A percentile compares a stretch with the other conserved stretches of the same genome.
Conservation (phyloP, 805 yeast species). For the Candida pseudofarinosa region DNA sequence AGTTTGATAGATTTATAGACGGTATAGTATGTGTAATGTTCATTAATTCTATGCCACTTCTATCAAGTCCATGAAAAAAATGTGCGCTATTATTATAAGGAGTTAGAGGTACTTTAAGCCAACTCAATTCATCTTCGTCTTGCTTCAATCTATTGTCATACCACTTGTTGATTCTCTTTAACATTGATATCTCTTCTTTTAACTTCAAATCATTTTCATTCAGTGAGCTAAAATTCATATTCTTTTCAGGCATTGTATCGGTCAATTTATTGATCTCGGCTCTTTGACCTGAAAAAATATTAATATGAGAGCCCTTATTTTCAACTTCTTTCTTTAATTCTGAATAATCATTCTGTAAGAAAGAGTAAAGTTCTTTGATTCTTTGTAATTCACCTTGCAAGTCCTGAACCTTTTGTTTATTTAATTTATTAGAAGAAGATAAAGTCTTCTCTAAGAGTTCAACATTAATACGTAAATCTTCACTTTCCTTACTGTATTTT, state of each 20-base stretch:
- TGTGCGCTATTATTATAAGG: conserved; percentile 1
- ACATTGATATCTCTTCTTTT: conserved; percentile 20
- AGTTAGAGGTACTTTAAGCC: conserved; percentile 5
- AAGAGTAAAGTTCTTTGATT: conserved; percentile 10
- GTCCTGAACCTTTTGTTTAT: conserved; percentile 21
- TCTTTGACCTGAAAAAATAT: background rate
- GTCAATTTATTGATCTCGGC: background rate
- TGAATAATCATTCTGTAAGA: conserved; percentile 3
- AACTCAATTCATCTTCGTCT: conserved; percentile 7
- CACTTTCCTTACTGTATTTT: conserved; percentile 27
- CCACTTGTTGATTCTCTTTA: conserved; percentile 18
- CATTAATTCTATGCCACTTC: conserved; percentile 5
- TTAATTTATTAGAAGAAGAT: conserved; percentile 23
- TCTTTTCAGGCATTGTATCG: background rate
- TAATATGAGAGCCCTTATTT: background rate
- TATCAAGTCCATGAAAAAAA: background rate
- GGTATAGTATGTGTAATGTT: conserved; percentile 9
- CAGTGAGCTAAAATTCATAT: conserved; percentile 3
- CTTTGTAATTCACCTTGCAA: conserved; percentile 10
- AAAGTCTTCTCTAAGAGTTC: conserved; percentile 43
- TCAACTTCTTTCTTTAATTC: conserved; percentile 18
- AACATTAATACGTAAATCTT: conserved; percentile 44
- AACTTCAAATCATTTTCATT: conserved; percentile 17
- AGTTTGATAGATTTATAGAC: conserved; percentile 8
- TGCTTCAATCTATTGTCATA: conserved; percentile 5